Evolutionary conservation across 2,329 filamentous ascomycete genomes (phyloP).

Genomic region (Sordariomycetes sp.): DNA sequence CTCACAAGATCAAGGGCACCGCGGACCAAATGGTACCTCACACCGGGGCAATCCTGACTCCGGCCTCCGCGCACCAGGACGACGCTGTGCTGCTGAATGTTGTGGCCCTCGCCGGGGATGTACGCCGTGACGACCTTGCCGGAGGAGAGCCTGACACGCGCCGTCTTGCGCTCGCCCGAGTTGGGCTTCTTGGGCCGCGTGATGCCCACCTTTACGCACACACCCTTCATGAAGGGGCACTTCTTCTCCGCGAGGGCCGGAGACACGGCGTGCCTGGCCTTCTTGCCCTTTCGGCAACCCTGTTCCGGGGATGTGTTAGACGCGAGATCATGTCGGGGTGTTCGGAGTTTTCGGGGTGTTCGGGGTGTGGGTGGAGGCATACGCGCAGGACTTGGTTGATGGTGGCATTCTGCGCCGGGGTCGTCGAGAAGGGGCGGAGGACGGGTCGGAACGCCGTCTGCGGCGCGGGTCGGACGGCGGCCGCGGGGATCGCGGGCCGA

Average conservation of each 20-base stretch:
- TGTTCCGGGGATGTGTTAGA: slow-evolving; percentile 14
- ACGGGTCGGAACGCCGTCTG: slow-evolving; percentile 9
- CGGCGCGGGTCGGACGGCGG: slow-evolving; percentile 11
- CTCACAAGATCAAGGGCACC: slow-evolving; percentile 87
- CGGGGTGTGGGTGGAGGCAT: slow-evolving; percentile 8
- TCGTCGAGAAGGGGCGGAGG: slow-evolving; percentile 41
- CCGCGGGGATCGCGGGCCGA: slow-evolving; percentile 19
- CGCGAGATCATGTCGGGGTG: neutral
- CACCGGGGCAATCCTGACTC: slow-evolving; percentile 95
- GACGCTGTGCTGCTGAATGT: slow-evolving; percentile 97
- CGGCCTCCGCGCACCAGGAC: slow-evolving; percentile 89
- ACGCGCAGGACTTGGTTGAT: slow-evolving; percentile 59
- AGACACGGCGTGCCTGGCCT: slow-evolving; percentile 73
- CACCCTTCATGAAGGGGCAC: slow-evolving; percentile 81
- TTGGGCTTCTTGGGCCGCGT: slow-evolving; percentile 98
- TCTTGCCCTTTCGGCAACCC: slow-evolving; percentile 68
- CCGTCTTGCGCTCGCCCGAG: slow-evolving; percentile 91
- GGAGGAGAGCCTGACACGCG: slow-evolving; percentile 76
- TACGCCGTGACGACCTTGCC: slow-evolving; percentile 84
- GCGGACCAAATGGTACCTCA: slow-evolving; percentile 86
- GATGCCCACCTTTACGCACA: slow-evolving; percentile 87
- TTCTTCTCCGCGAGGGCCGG: slow-evolving; percentile 60
- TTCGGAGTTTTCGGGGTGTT: neutral
- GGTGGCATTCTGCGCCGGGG: slow-evolving; percentile 44
- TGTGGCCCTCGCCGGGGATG: slow-evolving; percentile 95